Evolutionary conservation across 2,329 filamentous ascomycete genomes (phyloP).

Genomic region (Exophiala spinifera): DNA sequence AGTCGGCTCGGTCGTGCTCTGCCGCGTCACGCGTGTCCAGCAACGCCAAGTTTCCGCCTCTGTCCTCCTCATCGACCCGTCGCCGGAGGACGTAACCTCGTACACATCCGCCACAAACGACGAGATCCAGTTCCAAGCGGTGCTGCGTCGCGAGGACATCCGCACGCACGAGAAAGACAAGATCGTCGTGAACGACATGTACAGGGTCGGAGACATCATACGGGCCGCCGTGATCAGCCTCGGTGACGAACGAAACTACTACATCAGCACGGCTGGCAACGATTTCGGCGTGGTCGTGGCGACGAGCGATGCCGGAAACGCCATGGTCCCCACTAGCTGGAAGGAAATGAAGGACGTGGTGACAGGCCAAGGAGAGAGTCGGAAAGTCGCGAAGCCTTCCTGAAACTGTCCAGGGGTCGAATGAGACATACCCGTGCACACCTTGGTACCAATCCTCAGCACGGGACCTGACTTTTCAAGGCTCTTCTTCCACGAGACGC

Average conservation of each 20-base stretch:
- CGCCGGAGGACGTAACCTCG: constrained; percentile 15
- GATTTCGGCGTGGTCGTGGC: constrained; percentile 83
- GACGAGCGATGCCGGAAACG: constrained; percentile 84
- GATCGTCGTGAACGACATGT: constrained; percentile 85
- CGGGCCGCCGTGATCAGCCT: constrained; percentile 83
- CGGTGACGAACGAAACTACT: constrained; percentile 93
- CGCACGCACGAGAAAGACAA: constrained; percentile 94
- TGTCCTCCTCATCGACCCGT: constrained; percentile 73
- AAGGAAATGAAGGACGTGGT: constrained; percentile 86
- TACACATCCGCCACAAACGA: constrained; percentile 51
- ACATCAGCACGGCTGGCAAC: constrained; percentile 87
- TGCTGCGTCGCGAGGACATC: constrained; percentile 87
- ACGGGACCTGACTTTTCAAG: too few relatives aligned
- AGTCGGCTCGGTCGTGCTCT: constrained; percentile 76
- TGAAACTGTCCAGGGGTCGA: too few relatives aligned
- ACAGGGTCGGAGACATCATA: constrained; percentile 89
- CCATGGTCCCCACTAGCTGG: constrained; percentile 93
- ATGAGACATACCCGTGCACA: too few relatives aligned
- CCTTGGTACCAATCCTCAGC: too few relatives aligned
- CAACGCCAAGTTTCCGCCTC: constrained; percentile 80
- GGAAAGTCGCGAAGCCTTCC: constrained; percentile 87
- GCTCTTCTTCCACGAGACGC: too few relatives aligned
- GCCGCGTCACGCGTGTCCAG: constrained; percentile 79
- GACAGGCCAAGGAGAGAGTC: constrained; percentile 70
- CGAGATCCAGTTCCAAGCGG: constrained; percentile 69